A percentile compares a stretch with the other conserved stretches of the same genome.
Evolutionary conservation across 306 rosid genomes (phyloP).

Genomic region (Fagus sylvatica): DNA sequence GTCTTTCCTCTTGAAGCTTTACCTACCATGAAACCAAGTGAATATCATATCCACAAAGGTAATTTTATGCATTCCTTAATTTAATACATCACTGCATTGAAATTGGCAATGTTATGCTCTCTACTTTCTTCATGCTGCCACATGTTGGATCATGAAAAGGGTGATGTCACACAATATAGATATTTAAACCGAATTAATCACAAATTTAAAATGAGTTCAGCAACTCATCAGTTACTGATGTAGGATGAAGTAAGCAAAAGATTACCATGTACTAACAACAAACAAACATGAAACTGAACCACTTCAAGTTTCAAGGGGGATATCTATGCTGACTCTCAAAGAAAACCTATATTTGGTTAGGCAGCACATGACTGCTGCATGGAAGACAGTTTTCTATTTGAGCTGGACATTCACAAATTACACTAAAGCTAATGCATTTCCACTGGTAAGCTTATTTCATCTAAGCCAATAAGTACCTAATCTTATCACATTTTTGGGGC

Average conservation of each 20-base stretch:
- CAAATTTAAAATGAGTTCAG: background rate
- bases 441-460: background rate
- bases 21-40: background rate
- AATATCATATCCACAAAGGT: background rate
- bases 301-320: background rate
- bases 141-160: background rate
- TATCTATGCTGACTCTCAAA: background rate
- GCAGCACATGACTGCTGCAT: background rate
- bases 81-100: background rate
- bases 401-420: background rate
- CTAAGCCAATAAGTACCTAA: background rate
- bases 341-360: background rate
- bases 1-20: background rate
- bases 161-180: background rate
- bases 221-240: background rate
- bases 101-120: background rate
- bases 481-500: background rate
- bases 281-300: background rate
- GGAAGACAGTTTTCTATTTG: background rate
- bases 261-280: background rate
- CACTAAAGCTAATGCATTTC: constrained; percentile 1
- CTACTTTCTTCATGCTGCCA: background rate
- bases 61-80: background rate
- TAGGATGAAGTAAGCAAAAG: constrained; percentile 1
- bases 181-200: background rate